Evolutionary conservation across 2,329 filamentous ascomycete species (phyloP), one percentile per base, ranked within the genome.

Genomic region (Tolypocladium ovalisporum): DNA sequence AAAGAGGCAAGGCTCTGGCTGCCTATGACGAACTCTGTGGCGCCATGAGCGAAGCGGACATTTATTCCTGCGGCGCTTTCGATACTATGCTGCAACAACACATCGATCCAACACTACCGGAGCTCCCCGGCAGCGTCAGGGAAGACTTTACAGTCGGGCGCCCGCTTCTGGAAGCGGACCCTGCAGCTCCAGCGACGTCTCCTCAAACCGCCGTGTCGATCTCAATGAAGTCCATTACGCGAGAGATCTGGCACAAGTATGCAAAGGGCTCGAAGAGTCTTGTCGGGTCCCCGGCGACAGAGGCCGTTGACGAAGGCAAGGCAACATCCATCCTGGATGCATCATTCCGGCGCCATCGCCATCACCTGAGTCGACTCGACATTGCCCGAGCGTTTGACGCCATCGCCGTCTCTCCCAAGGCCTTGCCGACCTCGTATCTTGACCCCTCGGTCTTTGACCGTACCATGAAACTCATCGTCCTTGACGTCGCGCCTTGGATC

Each of bases 401-500:
- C 0, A 81, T 86, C 57, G 81, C 83, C 1, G 69, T 73, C 2
- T 73, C 77, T 0, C 79, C 80, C 35, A 80, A 78, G 60, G 65
- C 69, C 1, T 60, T 66, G 56, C 53, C 62, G 22, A 64, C 64
- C 19, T 62, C 66, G 9, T 76, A 76, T 49, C 76, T 90, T 1
- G 82, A 84, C 37, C 79, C 87, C 0, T 92, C 89, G 0, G 84
- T 87, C 0, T 90, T 96, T 62, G 90, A 96, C 64, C 83, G 88
- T 49, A 84, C 84, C 0, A 74, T 88, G 64, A 69, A 71, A 0
- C 76, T 86, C 24, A 83, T 96, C 36, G 79, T 82, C 0, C 75
- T 86, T 15, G 94, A 99, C 61, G 77, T 97, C 2, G 92, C 91
- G 0, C 94, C 95, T 0, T 97, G 90, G 69, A 82, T 97, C n/a